Base-by-base conservation (phyloP, 176 grass and related monocot genomes). In the Triticum turgidum region DNA sequence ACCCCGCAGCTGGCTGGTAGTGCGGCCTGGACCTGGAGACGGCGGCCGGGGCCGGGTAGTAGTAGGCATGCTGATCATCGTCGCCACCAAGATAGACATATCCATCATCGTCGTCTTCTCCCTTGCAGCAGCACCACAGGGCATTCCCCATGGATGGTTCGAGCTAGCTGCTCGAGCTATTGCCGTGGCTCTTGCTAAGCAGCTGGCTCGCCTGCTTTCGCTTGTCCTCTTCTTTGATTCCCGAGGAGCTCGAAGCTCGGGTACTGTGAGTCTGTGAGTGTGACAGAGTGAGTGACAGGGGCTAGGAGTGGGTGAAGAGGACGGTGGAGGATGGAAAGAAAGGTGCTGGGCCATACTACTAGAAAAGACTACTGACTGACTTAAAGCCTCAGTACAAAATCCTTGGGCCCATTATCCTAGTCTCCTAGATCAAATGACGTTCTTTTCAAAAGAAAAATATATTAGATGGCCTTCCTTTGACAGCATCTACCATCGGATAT, bases 101-200 rank as follows among this genome's bases (percentile, higher is more conserved):
- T 30, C 44, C 73, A 6, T 30, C 73, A 10, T 54, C 73, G 45
- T 76, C 73, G 47, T 4, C 73, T 30, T 76, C 73, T 76, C 25
- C 45, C 45, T 76, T 54, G 73, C 73, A 76, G 27, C 45, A 76
- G 73, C 73, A 76, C 45, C 73, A 32, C 73, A 76, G 73, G 45
- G 25, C 44, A 45, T 76, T 76, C 73, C 73, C 73, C 45, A 76
- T 76, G 73, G 73, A 76, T 52, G 13, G 45, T 9, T 74, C 3
- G 44, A 22, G 34, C 70, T 24, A 24, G 21, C 21, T 22, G 37
- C 20, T 72, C 69, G 29, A 72, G 37, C 2, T 73, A 37, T 41
- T 42, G 7, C 32, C 34, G 68, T 21, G n/a, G 68, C 34, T 70
- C 32, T 30, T 68, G 13, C 32, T 35, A 18, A 29, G 29, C 29